Percentiles rank a stretch among this genome's conserved stretches.
Conservation (phyloP, 345 rosid species). For the Eucalyptus urophylla region DNA sequence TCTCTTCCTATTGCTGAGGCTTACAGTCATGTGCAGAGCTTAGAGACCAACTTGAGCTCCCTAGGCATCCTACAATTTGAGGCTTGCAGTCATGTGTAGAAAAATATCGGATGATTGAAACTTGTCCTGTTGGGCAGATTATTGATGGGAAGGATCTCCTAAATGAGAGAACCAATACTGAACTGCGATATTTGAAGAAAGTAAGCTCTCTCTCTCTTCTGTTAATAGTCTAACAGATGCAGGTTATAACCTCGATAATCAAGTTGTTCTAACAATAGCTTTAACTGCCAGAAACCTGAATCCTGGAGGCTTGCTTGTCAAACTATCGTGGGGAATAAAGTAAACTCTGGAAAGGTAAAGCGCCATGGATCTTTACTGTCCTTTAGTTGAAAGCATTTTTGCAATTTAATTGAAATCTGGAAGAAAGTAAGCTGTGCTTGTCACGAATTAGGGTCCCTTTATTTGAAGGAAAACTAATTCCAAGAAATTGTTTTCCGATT, state of each 20-base stretch:
- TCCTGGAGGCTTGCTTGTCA: slow-evolving; percentile 92
- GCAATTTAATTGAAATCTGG: neutral
- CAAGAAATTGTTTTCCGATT: neutral
- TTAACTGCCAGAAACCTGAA: slow-evolving; percentile 52
- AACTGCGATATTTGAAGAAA: slow-evolving; percentile 57
- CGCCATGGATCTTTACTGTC: neutral
- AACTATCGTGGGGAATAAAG: slow-evolving; percentile 84
- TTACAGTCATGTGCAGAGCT: neutral
- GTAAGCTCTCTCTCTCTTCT: neutral
- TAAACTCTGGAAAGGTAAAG: slow-evolving; percentile 74
- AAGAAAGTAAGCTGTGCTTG: neutral
- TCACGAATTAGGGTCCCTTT: neutral
- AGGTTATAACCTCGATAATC: neutral
- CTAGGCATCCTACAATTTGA: neutral
- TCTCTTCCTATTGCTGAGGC: neutral
- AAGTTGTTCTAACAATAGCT: neutral
- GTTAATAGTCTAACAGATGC: neutral
- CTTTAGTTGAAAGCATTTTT: neutral
- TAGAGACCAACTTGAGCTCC: neutral
- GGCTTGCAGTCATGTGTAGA: neutral
- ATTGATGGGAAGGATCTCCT: slow-evolving; percentile 62
- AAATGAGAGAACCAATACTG: slow-evolving; percentile 69
- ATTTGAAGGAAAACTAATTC: neutral
- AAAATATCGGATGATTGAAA: neutral
- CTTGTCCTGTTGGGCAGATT: slow-evolving; percentile 30